Evolutionary conservation across 495 filamentous ascomycete genomes (phyloP).

Genomic region (Rostrohypoxylon terebratum): DNA sequence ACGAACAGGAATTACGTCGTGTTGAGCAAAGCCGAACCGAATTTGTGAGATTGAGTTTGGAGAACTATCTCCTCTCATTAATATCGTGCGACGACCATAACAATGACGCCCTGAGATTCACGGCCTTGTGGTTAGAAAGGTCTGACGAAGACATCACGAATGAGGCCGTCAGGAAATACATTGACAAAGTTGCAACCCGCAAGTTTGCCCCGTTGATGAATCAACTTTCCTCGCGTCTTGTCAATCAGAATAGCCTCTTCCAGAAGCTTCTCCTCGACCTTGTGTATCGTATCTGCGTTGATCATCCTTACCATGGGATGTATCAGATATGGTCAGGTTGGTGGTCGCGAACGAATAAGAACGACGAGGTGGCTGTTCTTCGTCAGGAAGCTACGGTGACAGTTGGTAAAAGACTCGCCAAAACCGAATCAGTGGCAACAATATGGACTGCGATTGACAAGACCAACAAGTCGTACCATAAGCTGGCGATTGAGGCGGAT

Average conservation of each 20-base stretch:
- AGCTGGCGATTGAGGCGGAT: constrained; percentile 75
- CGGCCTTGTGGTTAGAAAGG: constrained; percentile 91
- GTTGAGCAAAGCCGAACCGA: constrained; percentile 78
- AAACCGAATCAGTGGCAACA: constrained; percentile 56
- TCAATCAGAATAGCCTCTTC: constrained; percentile 74
- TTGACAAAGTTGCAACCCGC: constrained; percentile 80
- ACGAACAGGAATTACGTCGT: constrained; percentile 86
- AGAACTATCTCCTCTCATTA: constrained; percentile 91
- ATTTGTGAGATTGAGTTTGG: constrained; percentile 86
- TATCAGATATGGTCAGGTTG: constrained; percentile 90
- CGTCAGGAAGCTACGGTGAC: constrained; percentile 76
- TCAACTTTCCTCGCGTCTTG: constrained; percentile 89
- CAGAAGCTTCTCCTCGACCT: constrained; percentile 78
- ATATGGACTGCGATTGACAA: constrained; percentile 77
- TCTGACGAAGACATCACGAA: constrained; percentile 78
- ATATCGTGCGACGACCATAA: constrained; percentile 87
- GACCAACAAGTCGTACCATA: constrained; percentile 78
- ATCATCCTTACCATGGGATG: constrained; percentile 96
- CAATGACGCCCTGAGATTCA: constrained; percentile 92
- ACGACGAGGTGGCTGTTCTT: constrained; percentile 78
- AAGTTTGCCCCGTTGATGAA: constrained; percentile 97
- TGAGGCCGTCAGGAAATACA: constrained; percentile 74
- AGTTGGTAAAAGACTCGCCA: constrained; percentile 68
- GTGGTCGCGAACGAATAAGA: constrained; percentile 70
- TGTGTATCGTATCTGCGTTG: constrained; percentile 82